Percentiles rank a stretch among this genome's conserved stretches.
phyloP scores from a whole-genome alignment of 73 alveolate species.

The Loxodes magnus region DNA sequence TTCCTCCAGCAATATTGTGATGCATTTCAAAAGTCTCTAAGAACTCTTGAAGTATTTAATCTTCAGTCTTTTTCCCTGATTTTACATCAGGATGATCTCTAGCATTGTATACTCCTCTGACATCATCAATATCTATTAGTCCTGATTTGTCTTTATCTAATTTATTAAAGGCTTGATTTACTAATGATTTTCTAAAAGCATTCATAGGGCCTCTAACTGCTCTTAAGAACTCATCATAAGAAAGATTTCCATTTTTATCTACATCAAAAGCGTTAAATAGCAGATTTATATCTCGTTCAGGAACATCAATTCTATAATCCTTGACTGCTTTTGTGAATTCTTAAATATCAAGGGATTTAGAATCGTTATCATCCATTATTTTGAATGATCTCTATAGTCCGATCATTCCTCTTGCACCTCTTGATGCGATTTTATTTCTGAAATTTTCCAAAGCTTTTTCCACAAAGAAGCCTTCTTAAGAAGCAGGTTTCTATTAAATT shows the following conservation, averaged over 20 bases:
- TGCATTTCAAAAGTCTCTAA: conserved; percentile 68
- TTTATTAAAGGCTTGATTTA: conserved; percentile 56
- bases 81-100: conserved; percentile 74
- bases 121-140: conserved; percentile 42
- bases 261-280: conserved; percentile 59
- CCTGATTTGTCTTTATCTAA: conserved; percentile 66
- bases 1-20: too few relatives aligned
- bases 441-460: conserved; percentile 35
- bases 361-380: conserved; percentile 74
- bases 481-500: background rate
- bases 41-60: conserved; percentile 70
- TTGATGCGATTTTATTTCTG: conserved; percentile 52
- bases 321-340: conserved; percentile 60
- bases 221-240: conserved; percentile 62
- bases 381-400: conserved; percentile 65
- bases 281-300: conserved; percentile 39
- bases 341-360: conserved; percentile 38
- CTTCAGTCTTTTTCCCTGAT: conserved; percentile 80
- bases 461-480: conserved; percentile 7
- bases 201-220: conserved; percentile 69
- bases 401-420: conserved; percentile 86
- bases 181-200: conserved; percentile 50
- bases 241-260: conserved; percentile 51
- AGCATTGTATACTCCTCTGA: conserved; percentile 57
- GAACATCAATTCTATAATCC: conserved; percentile 60